Evolutionary conservation across 2,329 filamentous ascomycete species (phyloP), one percentile per base, ranked within the genome.

Genomic region (Trematosphaeria pertusa): DNA sequence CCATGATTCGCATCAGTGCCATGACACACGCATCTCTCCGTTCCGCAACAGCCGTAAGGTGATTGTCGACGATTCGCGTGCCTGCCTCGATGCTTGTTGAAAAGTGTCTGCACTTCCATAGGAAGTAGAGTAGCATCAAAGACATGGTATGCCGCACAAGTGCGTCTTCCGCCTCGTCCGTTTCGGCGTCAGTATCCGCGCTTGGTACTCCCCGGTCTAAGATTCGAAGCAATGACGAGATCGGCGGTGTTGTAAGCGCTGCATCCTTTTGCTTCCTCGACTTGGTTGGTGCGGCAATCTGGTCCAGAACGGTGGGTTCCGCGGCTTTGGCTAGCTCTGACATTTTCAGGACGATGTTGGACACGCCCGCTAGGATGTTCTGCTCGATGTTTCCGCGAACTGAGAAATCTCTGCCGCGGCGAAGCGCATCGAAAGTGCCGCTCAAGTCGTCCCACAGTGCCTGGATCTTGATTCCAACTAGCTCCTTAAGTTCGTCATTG

Each of bases 401-500:
- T 12, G 84, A 82, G n/a, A 96, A 80, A 53, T 91, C 86, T 55
- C 85, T 86, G 14, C 84, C 86, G 59, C 85, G 83, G 52, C 73
- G 63, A n/a, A 94, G 82, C 48, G 85, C 82, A 47, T 86, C 82
- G 28, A 99, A 80, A 2, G 87, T 82, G 58, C 87, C 86, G 43
- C 90, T 81, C 4, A 87, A 84, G 55, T 91, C 89, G 56, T 97
- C 91, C 91, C 94, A 97, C 5, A 97, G 77, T 33, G 85, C 80
- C 19, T 88, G 84, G 8, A 97, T 77, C 67, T 93, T 96, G 64
- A 80, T 82, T 53, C 94, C 88, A 1, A 91, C 87, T 10, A 91
- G 77, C 62, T 99, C 94, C 57, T 92, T 88, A 24, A 96, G 83
- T 64, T 96, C 93, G 50, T 94, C 91, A 52, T 91, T 93, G 50